These are phyloP conservation scores for Trypanosoma avium DNA, from an alignment of 208 protist genomes.

Conservation along the genomic window DNA sequence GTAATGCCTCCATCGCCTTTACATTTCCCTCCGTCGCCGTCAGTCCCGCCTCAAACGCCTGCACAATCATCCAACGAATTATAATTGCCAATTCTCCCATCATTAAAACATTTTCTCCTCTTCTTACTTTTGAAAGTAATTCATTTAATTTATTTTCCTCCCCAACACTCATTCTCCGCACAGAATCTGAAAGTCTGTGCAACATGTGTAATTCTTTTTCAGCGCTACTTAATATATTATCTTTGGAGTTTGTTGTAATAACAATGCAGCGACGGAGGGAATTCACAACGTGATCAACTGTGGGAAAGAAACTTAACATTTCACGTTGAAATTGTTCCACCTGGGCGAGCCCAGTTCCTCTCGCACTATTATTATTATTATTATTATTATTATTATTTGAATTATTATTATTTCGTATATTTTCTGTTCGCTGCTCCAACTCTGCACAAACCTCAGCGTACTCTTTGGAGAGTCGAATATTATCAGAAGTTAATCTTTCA, in stretches of 20 bases:
- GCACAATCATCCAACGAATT: constrained; percentile 29
- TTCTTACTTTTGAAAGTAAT: neutral
- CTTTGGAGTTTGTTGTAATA: neutral
- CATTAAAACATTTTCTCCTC: neutral
- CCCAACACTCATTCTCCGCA: constrained; percentile 9
- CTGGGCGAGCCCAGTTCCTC: neutral
- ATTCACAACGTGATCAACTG: constrained; percentile 14
- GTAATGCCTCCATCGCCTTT: constrained; percentile 1
- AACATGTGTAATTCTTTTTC: constrained; percentile 16
- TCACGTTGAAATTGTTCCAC: constrained; percentile 24
- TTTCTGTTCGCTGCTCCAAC: constrained; percentile 31
- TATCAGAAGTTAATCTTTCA: constrained; percentile 26
- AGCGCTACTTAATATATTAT: constrained; percentile 11
- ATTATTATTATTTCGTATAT: constrained; percentile 26
- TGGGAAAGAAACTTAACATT: constrained; percentile 11
- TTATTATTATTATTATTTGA: too few relatives aligned
- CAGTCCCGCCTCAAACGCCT: constrained; percentile 15
- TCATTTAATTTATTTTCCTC: constrained; percentile 11
- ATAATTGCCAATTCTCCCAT: constrained; percentile 23
- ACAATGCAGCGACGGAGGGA: constrained; percentile 18
- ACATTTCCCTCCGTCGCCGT: constrained; percentile 18
- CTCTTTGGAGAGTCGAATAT: constrained; percentile 31
- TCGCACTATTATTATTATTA: constrained; percentile 3
- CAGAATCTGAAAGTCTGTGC: constrained; percentile 11
- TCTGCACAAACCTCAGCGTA: constrained; percentile 29